Evolutionary conservation across 2,329 filamentous ascomycete genomes (phyloP).

Genomic region (Stachybotrys echinatus): DNA sequence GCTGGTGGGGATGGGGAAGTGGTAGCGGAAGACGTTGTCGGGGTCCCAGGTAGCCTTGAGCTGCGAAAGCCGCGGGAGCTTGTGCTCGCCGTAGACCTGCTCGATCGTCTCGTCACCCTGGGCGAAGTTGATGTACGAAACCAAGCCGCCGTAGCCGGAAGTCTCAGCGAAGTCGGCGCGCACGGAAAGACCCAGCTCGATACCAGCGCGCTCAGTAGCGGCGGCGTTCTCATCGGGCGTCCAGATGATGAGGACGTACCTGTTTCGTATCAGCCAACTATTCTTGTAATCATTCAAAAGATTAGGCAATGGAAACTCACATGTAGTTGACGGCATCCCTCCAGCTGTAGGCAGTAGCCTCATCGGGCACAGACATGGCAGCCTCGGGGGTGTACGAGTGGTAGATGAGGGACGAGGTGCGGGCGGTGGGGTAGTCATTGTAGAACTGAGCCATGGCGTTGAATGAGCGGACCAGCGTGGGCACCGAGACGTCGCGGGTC

Average conservation of each 20-base stretch:
- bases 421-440: neutral
- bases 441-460: neutral
- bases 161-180: neutral
- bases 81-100: neutral
- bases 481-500: neutral
- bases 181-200: neutral
- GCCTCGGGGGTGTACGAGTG: neutral
- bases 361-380: neutral
- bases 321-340: neutral
- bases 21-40: neutral
- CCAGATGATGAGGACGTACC: neutral
- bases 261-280: neutral
- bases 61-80: neutral
- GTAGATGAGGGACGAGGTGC: neutral
- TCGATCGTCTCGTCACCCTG: neutral
- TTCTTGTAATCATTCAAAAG: neutral
- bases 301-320: neutral
- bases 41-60: slow-evolving; percentile 1
- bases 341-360: neutral
- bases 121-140: neutral
- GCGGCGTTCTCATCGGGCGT: neutral
- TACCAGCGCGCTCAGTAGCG: neutral
- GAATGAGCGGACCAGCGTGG: neutral
- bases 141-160: neutral
- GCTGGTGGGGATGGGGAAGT: neutral